A percentile compares a stretch with the other conserved stretches of the same genome.
phyloP scores from a whole-genome alignment of 805 yeast species.

The Cyberlindnera amylophila region DNA sequence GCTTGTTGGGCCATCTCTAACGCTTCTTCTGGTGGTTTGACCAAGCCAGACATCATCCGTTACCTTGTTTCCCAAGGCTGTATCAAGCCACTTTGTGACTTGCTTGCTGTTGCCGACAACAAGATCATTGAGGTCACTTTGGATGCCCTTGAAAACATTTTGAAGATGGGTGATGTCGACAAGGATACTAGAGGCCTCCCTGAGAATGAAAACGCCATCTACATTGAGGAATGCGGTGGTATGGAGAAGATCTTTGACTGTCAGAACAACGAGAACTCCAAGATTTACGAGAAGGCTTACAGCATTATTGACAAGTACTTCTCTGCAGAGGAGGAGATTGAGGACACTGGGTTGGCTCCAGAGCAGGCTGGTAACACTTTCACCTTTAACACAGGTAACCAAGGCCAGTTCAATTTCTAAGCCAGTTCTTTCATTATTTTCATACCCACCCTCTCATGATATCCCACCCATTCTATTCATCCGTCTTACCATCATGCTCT shows the following conservation, averaged over 20 bases:
- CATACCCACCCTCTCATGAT: conserved; percentile 1
- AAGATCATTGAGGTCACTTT: conserved; percentile 91
- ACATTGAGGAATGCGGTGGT: conserved; percentile 97
- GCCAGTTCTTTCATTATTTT: not conserved
- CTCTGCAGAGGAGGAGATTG: conserved; percentile 70
- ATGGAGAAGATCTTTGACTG: conserved; percentile 93
- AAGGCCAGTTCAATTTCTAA: conserved; percentile 30
- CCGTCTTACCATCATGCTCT: not conserved
- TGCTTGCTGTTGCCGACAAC: conserved; percentile 81
- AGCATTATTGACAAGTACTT: conserved; percentile 88
- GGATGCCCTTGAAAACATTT: conserved; percentile 90
- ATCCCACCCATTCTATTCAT: not conserved
- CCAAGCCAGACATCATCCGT: conserved; percentile 88
- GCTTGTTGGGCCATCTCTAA: conserved; percentile 99
- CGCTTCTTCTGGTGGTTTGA: conserved; percentile 93
- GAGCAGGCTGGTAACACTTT: conserved; percentile 77
- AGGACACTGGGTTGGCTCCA: conserved; percentile 77
- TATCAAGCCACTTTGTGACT: conserved; percentile 94
- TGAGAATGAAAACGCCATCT: conserved; percentile 83
- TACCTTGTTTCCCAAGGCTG: conserved; percentile 94
- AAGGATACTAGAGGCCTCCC: conserved; percentile 68
- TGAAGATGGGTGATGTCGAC: conserved; percentile 92
- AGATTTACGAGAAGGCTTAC: conserved; percentile 88
- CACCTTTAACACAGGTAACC: conserved; percentile 75
- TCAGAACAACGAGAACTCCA: conserved; percentile 88